Evolutionary conservation across 768 basidiomycete genomes (phyloP), one percentile per base, ranked within the genome.

Genomic region (Pleurotus eryngii): DNA sequence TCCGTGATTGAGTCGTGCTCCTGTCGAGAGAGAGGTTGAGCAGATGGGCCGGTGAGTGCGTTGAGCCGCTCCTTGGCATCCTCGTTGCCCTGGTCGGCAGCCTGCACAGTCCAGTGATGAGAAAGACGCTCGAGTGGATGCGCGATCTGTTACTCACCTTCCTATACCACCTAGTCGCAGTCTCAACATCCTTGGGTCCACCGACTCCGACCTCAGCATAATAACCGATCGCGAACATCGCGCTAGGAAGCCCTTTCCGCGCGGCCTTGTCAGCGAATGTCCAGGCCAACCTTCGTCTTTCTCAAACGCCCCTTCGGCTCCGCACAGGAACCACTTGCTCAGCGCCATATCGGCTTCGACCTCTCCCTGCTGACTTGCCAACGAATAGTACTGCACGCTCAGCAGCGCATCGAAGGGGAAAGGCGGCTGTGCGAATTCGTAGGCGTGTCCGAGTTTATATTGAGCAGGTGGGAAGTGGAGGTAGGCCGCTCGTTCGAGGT

Each of bases 271-370:
- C 87, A 0, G 96, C 96, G 72, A 96, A 98, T 0, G 87, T 90
- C 61, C 83, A 83, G 2, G 96, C 95, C 3, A 98, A 79, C 1
- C 73, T 67, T 97, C 94, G 68, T 95, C 92, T 70, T 94, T 93
- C 39, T 91, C 90, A 63, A 97, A 95, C 12, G 71, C 74, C 3
- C 71, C 76, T 8, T 20, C 51, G 8, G 68, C 73, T 1, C 95
- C 95, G 67, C 94, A 95, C 49, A 98, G 74, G 76, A 97, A 98
- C 95, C 96, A 98, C 72, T 97, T 98, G 70, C 85, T 87, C 54
- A 98, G 80, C 2, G 94, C 95, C 94, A 98, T 95, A 67, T 98
- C 94, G 0, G 96, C 96, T 68, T 98, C 95, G 20, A 82, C 78
- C 70, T 97, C 92, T 35, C 92, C 91, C 58, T 89, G 84, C 71